phyloP scores from a whole-genome alignment of 257 asterid species.

The Solanum rostratum region DNA sequence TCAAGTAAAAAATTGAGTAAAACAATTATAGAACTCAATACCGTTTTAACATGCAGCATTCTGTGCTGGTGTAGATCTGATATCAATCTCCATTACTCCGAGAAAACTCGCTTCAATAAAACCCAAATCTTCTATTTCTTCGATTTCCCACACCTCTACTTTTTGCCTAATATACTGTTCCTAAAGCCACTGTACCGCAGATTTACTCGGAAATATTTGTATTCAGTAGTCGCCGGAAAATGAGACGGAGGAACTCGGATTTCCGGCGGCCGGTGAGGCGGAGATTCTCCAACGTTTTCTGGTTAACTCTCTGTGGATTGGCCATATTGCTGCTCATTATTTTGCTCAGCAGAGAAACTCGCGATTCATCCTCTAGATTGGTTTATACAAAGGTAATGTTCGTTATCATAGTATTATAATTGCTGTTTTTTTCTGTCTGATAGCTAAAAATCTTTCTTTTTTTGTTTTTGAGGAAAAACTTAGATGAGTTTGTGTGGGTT shows the following conservation, averaged over 20 bases:
- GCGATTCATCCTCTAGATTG: constrained; percentile 53
- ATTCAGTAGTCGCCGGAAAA: constrained; percentile 5
- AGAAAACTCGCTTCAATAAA: not conserved
- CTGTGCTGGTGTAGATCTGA: not conserved
- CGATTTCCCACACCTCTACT: not conserved
- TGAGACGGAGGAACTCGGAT: constrained; percentile 79
- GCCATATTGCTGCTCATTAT: constrained; percentile 49
- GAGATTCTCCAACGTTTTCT: constrained; percentile 48
- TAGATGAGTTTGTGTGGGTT: not conserved
- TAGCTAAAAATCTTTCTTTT: not conserved
- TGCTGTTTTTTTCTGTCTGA: not conserved
- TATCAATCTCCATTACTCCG: not conserved
- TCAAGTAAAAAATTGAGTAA: not conserved
- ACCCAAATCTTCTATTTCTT: not conserved
- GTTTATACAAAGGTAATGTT: constrained; percentile 37
- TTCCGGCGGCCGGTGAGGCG: constrained; percentile 76
- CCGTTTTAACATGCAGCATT: not conserved
- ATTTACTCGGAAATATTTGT: not conserved
- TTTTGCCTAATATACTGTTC: not conserved
- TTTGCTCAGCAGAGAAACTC: constrained; percentile 47
- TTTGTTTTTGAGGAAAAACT: not conserved
- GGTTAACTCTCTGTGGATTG: constrained; percentile 55
- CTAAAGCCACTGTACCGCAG: not conserved
- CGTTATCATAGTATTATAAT: not conserved
- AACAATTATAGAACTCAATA: not conserved